Base-by-base conservation (phyloP, 495 filamentous ascomycete species). In the Echria macrotheca region DNA sequence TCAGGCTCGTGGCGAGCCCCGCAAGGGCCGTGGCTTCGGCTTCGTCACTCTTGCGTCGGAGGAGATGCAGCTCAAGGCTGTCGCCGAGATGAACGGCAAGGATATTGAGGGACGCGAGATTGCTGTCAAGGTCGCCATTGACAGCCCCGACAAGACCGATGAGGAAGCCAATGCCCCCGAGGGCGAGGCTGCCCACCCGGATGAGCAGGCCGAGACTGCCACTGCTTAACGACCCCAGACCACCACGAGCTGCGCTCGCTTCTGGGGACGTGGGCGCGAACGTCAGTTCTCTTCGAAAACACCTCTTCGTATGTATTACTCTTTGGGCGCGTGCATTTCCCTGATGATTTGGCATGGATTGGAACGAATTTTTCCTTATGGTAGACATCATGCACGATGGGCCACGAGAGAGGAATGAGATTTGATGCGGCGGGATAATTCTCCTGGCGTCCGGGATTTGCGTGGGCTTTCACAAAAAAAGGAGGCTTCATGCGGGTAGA, bases 41-140 rank as follows among this genome's bases (percentile, higher is more conserved):
- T 98, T 98, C 69, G 94, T 98, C 50, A 97, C 89, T 54, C 82
- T 97, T 32, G 85, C 83, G 41, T 95, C 91, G 7, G 91, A 98
- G 75, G 91, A 96, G 68, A 70, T 91, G 53, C 93, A 98, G 78
- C 81, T 91, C 74, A 95, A 96, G 82, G 93, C 94, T 44, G 91
- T 96, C 52, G 67, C 74, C 24, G 93, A 97, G 75, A 98, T 98
- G 93, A 95, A 98, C 70, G 93, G 91, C 68, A 96, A 95, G 82
- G 86, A 93, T 57, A 88, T 97, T 50, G 93, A 96, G 63, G 94
- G 94, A 38, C 91, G 93, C 57, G 93, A 96, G 78, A 97, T 98
- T 60, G 94, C 93, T 53, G 93, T 98, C 75, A 98, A 98, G 86
- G 88, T 98, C 57, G 93, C 93, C 66, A 97, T 98, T 61, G 93